Evolutionary conservation across 116 monocot genomes (phyloP), one percentile per base, ranked within the genome.

Genomic region (Trichopus zeylanicus): DNA sequence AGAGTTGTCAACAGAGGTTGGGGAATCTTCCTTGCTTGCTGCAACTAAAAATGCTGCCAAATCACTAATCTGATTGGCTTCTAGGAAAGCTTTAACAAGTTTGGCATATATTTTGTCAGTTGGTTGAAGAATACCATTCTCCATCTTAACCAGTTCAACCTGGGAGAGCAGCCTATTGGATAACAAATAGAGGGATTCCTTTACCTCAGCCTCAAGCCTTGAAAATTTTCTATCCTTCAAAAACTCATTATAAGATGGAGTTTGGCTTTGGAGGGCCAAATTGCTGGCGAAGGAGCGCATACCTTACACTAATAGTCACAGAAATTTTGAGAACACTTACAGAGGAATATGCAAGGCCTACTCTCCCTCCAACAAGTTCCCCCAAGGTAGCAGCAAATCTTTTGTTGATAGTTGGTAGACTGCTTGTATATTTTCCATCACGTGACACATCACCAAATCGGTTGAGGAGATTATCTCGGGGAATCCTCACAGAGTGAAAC

Each of bases 91-190:
- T 55, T 65, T 75, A 46, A 81, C 88, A 57, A 92, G 86, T 62
- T 92, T 99, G 8, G 92, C 88, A 65, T 99, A 92, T 9, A 92
- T 70, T 77, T 75, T 86, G 51, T 83, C 86, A 28, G 89, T 86
- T 67, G 99, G 99, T 61, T 99, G 74, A 12, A 92, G 86, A 72
- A 99, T 83, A 18, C 99, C 99, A 70, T 62, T 20, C 47, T 88
- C 80, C 29, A 76, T 80, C 67, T 62, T 83, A 42, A 99, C 85
- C 27, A 99, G 53, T 37, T 86, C 81, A 38, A 69, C 61, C 31
- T 79, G 77, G 4, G 66, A 56, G 24, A 76, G 82, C 59, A 92
- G 66, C 31, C 74, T 86, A 28, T 73, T 66, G 34, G 72, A 80
- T 63, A 88, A 49, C 12, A 76, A 56, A 0, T 48, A 2, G 29